Conservation (phyloP, 768 basidiomycete species). For the Pleurotus djamor region DNA sequence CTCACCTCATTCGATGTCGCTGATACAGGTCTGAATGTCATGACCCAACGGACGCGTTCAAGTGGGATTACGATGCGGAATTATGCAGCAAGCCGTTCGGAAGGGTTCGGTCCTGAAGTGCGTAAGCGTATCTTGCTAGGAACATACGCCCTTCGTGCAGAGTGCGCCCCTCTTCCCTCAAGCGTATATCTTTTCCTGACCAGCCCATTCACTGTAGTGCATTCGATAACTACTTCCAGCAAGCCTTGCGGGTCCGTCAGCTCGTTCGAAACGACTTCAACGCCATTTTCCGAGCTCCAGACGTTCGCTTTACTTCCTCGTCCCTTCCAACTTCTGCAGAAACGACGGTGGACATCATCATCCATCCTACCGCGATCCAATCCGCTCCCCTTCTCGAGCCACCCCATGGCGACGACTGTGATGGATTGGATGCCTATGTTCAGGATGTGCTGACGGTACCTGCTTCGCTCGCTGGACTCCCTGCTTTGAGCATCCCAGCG, state of each 20-base stretch:
- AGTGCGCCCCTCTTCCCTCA: conserved; percentile 47
- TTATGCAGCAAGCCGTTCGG: conserved; percentile 66
- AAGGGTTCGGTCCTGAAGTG: conserved; percentile 82
- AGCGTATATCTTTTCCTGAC: neutral
- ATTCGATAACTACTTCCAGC: conserved; percentile 97
- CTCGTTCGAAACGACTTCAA: conserved; percentile 74
- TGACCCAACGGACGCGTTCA: neutral
- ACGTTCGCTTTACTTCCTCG: conserved; percentile 22
- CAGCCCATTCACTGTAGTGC: conserved; percentile 47
- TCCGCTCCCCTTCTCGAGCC: conserved; percentile 56
- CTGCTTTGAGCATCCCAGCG: conserved; percentile 73
- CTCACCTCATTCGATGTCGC: neutral
- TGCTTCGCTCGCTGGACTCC: conserved; percentile 86
- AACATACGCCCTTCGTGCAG: conserved; percentile 88
- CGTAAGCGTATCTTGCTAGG: conserved; percentile 85
- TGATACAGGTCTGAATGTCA: conserved; percentile 48
- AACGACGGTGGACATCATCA: conserved; percentile 67
- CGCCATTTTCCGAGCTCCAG: conserved; percentile 57
- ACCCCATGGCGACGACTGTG: conserved; percentile 23
- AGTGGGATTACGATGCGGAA: neutral
- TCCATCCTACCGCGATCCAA: conserved; percentile 88
- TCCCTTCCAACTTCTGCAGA: neutral
- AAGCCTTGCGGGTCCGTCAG: conserved; percentile 81
- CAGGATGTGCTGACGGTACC: conserved; percentile 94
- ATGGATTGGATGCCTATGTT: conserved; percentile 55